Percentiles rank a stretch among this genome's conserved stretches.
These are phyloP conservation scores for Onygena corvina DNA, from an alignment of 2,329 filamentous ascomycete genomes.

Conservation along the genomic window DNA sequence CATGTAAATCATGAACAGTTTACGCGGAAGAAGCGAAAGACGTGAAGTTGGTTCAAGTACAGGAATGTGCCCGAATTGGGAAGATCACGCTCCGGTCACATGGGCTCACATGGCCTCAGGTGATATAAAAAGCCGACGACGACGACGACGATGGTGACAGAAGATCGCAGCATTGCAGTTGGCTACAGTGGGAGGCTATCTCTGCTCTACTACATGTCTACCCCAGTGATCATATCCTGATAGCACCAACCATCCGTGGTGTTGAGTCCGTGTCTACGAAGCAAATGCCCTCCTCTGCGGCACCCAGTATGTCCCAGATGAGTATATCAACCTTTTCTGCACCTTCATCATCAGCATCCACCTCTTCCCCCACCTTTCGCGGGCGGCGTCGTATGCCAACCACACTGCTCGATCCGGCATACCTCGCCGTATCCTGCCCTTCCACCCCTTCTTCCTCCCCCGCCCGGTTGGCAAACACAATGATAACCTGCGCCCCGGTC, in stretches of 20 bases:
- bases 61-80: not conserved
- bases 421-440: constrained; percentile 31
- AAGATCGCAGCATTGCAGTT: too few species aligned
- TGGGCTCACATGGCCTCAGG: constrained; percentile 6
- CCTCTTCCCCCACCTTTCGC: constrained; percentile 13
- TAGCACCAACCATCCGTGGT: constrained; percentile 25
- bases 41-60: not conserved
- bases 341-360: constrained; percentile 13
- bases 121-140: constrained; percentile 3
- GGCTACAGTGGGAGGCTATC: not conserved
- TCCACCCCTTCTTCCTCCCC: constrained; percentile 32
- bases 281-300: constrained; percentile 35
- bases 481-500: constrained; percentile 26
- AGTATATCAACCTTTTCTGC: constrained; percentile 24
- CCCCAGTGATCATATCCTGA: constrained; percentile 5
- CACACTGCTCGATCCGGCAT: constrained; percentile 39
- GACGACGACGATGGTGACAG: not conserved
- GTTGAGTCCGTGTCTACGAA: constrained; percentile 36
- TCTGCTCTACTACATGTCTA: too few species aligned
- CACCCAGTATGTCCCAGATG: constrained; percentile 37
- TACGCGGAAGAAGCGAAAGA: not conserved
- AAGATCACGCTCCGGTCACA: constrained; percentile 3
- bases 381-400: constrained; percentile 23
- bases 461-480: constrained; percentile 38
- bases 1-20: not conserved